These are phyloP conservation scores for Populus hybrid DNA, from an alignment of 441 rosid genomes.

Conservation along the genomic window DNA sequence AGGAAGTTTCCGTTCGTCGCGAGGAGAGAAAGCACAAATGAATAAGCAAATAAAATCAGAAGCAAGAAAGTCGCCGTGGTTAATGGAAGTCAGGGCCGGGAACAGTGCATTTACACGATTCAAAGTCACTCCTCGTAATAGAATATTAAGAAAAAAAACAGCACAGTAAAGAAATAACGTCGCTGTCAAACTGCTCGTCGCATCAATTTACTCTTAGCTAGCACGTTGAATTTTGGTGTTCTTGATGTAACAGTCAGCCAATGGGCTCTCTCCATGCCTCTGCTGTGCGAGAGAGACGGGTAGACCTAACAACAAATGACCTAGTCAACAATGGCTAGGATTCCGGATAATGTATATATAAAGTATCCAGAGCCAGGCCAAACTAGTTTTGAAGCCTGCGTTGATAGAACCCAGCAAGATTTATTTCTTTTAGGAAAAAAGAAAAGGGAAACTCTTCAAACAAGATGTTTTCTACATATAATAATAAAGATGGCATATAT, in stretches of 20 bases:
- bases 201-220: constrained; percentile 20
- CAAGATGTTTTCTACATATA: no score
- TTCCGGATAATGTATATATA: neutral
- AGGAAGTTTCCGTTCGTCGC: no score
- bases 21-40: no score
- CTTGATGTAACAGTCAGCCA: constrained; percentile 6
- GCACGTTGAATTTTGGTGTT: neutral
- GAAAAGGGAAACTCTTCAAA: no score
- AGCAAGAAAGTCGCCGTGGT: no score
- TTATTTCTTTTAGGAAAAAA: no score
- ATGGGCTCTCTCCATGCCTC: neutral
- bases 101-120: constrained; percentile 6
- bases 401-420: no score
- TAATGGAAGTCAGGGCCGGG: neutral
- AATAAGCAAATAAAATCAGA: no score
- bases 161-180: constrained; percentile 6
- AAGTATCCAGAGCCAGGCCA: constrained; percentile 4
- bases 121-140: neutral
- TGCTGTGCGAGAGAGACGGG: neutral
- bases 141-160: no score
- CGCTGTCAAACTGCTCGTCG: constrained; percentile 38
- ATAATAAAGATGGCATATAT: no score
- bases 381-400: neutral
- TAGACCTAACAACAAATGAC: constrained; percentile 16
- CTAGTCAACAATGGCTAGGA: constrained; percentile 24